Evolutionary conservation across 768 basidiomycete genomes (phyloP), one percentile per base, ranked within the genome.

Genomic region (Rhodotorula taiwanensis): DNA sequence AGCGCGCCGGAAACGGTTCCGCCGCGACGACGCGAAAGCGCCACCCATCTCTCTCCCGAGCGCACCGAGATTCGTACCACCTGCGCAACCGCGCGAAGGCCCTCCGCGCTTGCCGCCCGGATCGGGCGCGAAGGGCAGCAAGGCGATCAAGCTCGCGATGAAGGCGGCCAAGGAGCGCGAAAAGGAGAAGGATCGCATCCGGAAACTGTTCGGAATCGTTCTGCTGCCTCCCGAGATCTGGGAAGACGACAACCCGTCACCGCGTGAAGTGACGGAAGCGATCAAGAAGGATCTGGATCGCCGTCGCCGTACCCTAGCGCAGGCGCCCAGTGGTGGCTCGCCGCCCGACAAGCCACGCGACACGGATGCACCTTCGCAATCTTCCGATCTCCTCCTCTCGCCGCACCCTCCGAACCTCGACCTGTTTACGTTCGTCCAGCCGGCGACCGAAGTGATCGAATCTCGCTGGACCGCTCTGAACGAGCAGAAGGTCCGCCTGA

Each of bases 101-200:
- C 67, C 67, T 5, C 63, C 63, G 13, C 60, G 60, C 5, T 53
- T 69, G 9, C 63, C 67, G 15, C 67, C 67, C 7, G 67, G 67
- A 0, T 64, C 62, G 18, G 64, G 63, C 6, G 43, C 64, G 14
- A 69, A 69, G 49, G 67, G 67, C 25, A 69, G 67, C 53, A 61
- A 62, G 44, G 67, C 67, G 11, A 58, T 69, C 36, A 69, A 69
- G 49, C 63, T 63, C 28, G 67, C 67, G 41, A 64, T 58, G 56
- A 69, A 69, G 53, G 36, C 54, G 44, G 60, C 61, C 25, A 58
- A 61, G 49, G 67, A 69, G 33, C 55, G 60, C 21, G 64, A 69
- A 57, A 61, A 61, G 50, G 67, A 69, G 60, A 64, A 69, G 57
- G 60, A 62, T 27, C 60, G 60, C 39, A 42, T 69, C 10, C 52